phyloP scores from a whole-genome alignment of 1,284 basidiomycete species.

The Ustilago loliicola region DNA sequence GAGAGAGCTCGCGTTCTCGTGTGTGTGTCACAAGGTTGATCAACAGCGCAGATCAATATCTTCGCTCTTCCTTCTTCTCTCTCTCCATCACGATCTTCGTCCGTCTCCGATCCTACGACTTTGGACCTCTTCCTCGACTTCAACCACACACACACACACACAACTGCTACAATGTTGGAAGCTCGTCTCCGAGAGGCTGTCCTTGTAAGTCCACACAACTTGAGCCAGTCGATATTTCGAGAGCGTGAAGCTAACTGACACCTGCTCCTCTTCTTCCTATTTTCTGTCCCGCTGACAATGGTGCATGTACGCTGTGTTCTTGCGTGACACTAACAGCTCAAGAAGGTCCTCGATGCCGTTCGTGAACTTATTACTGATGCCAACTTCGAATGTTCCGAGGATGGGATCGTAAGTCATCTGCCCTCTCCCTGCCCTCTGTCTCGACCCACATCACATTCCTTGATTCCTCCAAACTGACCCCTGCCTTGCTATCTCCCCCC shows the following conservation, averaged over 20 bases:
- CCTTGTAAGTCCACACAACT: conserved; percentile 42
- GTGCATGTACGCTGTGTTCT: not conserved
- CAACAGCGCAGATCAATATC: not conserved
- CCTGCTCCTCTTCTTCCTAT: not conserved
- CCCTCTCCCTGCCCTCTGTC: not conserved
- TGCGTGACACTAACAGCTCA: conserved; percentile 47
- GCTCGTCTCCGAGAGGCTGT: conserved; percentile 61
- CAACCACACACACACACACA: conserved; percentile 5
- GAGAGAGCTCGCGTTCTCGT: no score
- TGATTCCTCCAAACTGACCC: not conserved
- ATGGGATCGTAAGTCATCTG: conserved; percentile 80
- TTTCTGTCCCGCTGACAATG: not conserved
- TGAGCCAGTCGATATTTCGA: not conserved
- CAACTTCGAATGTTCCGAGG: conserved; percentile 97
- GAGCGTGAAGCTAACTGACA: conserved; percentile 32
- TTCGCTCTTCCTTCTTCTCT: not conserved
- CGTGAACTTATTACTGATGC: conserved; percentile 98
- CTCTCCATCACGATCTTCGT: conserved; percentile 6
- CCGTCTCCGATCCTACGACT: not conserved
- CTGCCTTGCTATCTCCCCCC: not conserved
- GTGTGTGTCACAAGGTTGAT: not conserved
- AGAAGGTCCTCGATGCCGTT: conserved; percentile 77
- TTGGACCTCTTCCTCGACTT: conserved; percentile 2
- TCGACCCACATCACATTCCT: not conserved
- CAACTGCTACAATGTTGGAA: conserved; percentile 58